Conservation (phyloP, 1,284 basidiomycete species). For the Apiotrichum montevideense region DNA sequence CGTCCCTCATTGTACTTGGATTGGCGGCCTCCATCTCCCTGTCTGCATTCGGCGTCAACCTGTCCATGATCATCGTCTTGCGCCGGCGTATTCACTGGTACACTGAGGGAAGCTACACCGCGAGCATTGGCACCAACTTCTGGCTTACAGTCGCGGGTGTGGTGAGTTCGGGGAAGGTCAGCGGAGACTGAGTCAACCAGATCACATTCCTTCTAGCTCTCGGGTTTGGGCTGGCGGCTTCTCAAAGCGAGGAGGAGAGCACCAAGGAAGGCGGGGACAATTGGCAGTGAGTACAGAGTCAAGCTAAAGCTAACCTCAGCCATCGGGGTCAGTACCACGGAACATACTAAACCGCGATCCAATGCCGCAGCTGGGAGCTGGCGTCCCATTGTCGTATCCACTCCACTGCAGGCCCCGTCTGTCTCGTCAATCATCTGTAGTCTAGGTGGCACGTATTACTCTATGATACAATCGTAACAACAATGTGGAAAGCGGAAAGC, state of each 20-base stretch:
- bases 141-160: conserved; percentile 40
- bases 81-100: conserved; percentile 23
- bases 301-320: neutral
- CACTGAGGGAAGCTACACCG: conserved; percentile 23
- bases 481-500: neutral
- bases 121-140: conserved; percentile 31
- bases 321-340: neutral
- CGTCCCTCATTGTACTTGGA: neutral
- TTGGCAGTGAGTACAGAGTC: neutral
- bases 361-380: neutral
- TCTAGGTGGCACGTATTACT: too few relatives aligned
- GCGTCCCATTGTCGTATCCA: too few relatives aligned
- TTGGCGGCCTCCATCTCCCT: neutral
- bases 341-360: neutral
- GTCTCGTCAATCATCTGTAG: too few relatives aligned
- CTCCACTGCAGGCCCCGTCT: too few relatives aligned
- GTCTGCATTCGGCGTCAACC: conserved; percentile 11
- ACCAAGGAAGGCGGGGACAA: neutral
- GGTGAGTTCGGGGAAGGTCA: conserved; percentile 22
- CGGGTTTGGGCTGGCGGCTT: too few relatives aligned
- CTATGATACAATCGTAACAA: neutral
- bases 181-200: neutral
- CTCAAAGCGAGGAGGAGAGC: too few relatives aligned
- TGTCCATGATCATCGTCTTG: conserved; percentile 31
- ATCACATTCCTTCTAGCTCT: neutral